Evolutionary conservation across 345 rosid genomes (phyloP), one percentile per base, ranked within the genome.

Genomic region (Salix dunnii): DNA sequence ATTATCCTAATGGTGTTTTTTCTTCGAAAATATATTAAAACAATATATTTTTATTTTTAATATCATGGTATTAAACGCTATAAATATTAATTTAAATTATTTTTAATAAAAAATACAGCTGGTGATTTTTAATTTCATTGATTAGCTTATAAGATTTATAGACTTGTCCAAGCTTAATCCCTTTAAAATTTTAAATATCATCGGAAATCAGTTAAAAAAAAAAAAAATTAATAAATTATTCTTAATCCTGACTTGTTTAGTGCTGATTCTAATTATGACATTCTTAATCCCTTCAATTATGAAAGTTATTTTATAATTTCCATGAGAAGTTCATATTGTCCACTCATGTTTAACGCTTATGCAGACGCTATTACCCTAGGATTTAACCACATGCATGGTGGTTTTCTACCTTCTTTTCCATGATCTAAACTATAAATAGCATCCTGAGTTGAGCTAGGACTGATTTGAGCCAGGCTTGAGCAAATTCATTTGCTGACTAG

Each of bases 361-460:
- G 35, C 36, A 30, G 42, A 67, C 70, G 70, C 70, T 67, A 21
- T 20, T 36, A 3, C 16, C 46, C 7, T 36, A 67, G 61, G 79
- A 78, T 75, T 27, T 8, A 5, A 12, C 82, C 88, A 85, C 73
- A 82, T 83, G 87, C 81, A 76, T 55, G 84, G 88, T 68, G 28
- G 51, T 73, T 30, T 68, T 31, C 30, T 20, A 11, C 9, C n/a
- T 6, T 18, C 3, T 0, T 62, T 23, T 27, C 27, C 23, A 43
- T 13, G 38, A 8, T 6, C 66, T 3, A 0, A 31, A 6, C 28
- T 66, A 83, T 83, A 83, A 81, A 83, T 77, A 1, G 46, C 1
- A n/a, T n/a, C n/a, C n/a, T n/a, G n/a, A n/a, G n/a, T n/a, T n/a
- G n/a, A n/a, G n/a, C n/a, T n/a, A n/a, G n/a, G n/a, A n/a, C n/a